Base-by-base conservation (phyloP, 73 alveolate genomes). In the Urostyla sp. region DNA sequence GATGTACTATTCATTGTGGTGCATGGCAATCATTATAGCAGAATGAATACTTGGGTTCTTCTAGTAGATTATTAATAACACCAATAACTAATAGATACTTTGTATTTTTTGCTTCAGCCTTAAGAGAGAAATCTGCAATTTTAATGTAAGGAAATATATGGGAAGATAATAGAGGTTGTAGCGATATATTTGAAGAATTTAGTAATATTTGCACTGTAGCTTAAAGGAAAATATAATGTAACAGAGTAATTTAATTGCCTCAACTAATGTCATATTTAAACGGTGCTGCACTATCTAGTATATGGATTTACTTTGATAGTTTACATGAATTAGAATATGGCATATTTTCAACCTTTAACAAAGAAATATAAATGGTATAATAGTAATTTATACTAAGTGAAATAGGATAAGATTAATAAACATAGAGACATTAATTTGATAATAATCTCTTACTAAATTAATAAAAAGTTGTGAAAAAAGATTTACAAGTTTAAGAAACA, bases 311-410 rank as follows among this genome's bases (percentile, higher is more conserved):
- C 52, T 85, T 77, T 46, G 88, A 89, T 51, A 84, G 85, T 51
- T n/a, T 89, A 5, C 87, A 76, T 48, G 43, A 79, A 27, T 74
- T 89, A 11, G 28, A 34, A 4, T 52, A 36, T 59, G 23, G 44
- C 11, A 57, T 48, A 15, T 58, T 89, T 38, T 79, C 78, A 49
- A 63, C 87, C 28, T 66, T 89, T 37, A 69, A 44, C 48, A 89
- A 89, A 59, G 96, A 89, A 58, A 66, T 89, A 38, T 81, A 89
- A 51, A 89, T 89, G 96, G 94, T 89, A 0, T 86, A 85, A 51
- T 80, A 89, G 79, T 87, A 89, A 45, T 89, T 78, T 77, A 69
- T 89, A 6, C 67, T 85, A 5, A 63, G 60, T 38, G 36, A 63
- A 40, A 38, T 38, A 11, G 24, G 56, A 11, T 38, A 36, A 37